Evolutionary conservation across 345 rosid species (phyloP).

Genomic region (Sonneratia alba): DNA sequence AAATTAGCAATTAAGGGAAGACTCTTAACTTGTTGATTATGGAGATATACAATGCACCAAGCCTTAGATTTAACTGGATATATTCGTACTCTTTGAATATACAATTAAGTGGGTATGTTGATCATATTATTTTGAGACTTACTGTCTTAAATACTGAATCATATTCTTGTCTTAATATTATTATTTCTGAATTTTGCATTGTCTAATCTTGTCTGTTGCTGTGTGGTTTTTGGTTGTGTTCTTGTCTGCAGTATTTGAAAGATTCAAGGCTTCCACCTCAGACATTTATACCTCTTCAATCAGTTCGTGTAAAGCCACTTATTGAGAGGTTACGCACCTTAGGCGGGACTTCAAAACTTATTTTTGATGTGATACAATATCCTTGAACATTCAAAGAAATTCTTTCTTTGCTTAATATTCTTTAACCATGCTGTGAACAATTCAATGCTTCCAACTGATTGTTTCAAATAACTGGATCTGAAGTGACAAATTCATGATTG

Average conservation of each 20-base stretch:
- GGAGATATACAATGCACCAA: not conserved
- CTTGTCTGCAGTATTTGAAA: constrained; percentile 74
- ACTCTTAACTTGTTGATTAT: not conserved
- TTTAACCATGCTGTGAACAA: not conserved
- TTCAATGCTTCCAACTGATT: not conserved
- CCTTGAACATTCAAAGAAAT: constrained; percentile 35
- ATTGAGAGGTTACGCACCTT: constrained; percentile 69
- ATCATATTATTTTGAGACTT: not conserved
- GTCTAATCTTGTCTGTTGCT: not conserved
- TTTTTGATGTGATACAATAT: constrained; percentile 93
- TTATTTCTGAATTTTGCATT: not conserved
- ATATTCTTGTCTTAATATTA: not conserved
- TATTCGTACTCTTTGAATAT: too few relatives aligned
- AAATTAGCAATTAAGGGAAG: not conserved
- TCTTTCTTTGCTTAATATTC: not conserved
- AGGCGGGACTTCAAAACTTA: constrained; percentile 74
- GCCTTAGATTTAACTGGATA: not conserved
- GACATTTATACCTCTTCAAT: constrained; percentile 94
- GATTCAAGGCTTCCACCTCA: constrained; percentile 98
- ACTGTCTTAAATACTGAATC: not conserved
- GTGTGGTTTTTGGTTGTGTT: constrained; percentile 5
- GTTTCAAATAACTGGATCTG: not conserved
- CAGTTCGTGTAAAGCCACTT: constrained; percentile 87
- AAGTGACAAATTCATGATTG: not conserved
- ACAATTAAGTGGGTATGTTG: not conserved